Conservation (phyloP, 345 rosid genomes). For the Pugionium cornutum region DNA sequence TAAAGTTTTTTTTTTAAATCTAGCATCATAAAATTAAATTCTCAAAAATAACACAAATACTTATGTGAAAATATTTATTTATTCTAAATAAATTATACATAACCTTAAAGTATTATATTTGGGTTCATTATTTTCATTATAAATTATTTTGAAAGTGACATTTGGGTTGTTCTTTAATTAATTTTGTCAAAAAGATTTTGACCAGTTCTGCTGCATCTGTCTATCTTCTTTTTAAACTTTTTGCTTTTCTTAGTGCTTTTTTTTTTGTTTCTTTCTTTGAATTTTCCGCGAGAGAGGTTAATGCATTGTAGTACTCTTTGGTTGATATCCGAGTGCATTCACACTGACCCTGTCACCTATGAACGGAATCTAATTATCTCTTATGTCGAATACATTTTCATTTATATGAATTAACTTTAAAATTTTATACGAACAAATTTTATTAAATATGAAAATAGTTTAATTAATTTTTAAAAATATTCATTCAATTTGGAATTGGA, state of each 20-base stretch:
- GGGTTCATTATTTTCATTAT: not conserved
- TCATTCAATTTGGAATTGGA: too few relatives aligned
- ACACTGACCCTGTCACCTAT: constrained; percentile 12
- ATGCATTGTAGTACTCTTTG: constrained; percentile 31
- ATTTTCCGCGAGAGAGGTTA: constrained; percentile 15
- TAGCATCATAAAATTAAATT: too few relatives aligned
- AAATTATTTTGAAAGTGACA: constrained; percentile 36
- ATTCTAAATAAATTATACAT: too few relatives aligned
- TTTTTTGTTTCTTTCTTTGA: constrained; percentile 18
- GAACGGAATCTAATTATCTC: constrained; percentile 17
- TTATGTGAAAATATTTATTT: too few relatives aligned
- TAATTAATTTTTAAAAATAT: too few relatives aligned
- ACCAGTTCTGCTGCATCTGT: constrained; percentile 38
- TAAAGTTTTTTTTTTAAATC: too few relatives aligned
- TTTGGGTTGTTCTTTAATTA: constrained; percentile 24
- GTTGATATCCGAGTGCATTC: constrained; percentile 34
- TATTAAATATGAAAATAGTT: too few relatives aligned
- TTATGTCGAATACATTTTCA: too few relatives aligned
- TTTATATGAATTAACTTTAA: too few relatives aligned
- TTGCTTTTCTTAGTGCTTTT: constrained; percentile 12
- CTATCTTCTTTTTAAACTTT: constrained; percentile 34
- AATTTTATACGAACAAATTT: too few relatives aligned
- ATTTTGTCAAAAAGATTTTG: constrained; percentile 35
- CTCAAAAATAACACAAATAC: too few relatives aligned
- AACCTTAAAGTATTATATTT: too few relatives aligned